Base-by-base conservation (phyloP, 2,329 filamentous ascomycete genomes). In the Stemphylium lycopersici region DNA sequence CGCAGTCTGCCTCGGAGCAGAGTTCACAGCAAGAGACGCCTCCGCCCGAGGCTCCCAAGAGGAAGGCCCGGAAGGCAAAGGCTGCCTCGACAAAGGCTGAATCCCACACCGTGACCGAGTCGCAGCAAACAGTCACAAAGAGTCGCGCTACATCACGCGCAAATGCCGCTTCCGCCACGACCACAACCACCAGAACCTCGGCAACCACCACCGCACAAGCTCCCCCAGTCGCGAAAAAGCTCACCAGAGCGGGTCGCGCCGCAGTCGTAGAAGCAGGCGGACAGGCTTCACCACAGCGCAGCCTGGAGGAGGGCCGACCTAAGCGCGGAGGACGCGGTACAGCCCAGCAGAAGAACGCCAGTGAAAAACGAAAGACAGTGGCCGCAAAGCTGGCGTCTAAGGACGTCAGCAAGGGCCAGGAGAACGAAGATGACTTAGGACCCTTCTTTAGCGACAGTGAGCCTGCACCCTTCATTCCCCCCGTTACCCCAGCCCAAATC, bases 401-500 rank as follows among this genome's bases (percentile, higher is more conserved):
- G 5, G 46, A 58, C 18, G 56, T 59, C 20, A 50, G 62, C 36
- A 58, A 39, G 26, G 40, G 39, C 31, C 16, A 31, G 8, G 54
- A 63, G 20, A 50, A 59, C 8, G 60, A 61, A 12, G 57, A 66
- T 13, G 55, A 49, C 38, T 16, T 44, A 26, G 59, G 60, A 15
- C 40, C 61, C 24, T 68, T 67, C 55, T 68, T 65, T 43, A 53
- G 59, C 4, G 52, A 63, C 42, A 59, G 65, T 67, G 55, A 59
- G 65, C 48, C 33, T 26, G 32, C 24, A 31, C 20, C 24, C 56
- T 56, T 50, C 42, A 33, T 58, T 24, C 37, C 12, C 6, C 32
- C 20, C 33, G 26, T 29, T 20, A 13, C 40, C 22, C 16, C 37
- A 48, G 40, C 37, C 22, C 12, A 29, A 2, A 38, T 45, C 36